A percentile compares a stretch with the other conserved stretches of the same genome.
Evolutionary conservation across 495 filamentous ascomycete genomes (phyloP).

Genomic region (Tuber aestivum): DNA sequence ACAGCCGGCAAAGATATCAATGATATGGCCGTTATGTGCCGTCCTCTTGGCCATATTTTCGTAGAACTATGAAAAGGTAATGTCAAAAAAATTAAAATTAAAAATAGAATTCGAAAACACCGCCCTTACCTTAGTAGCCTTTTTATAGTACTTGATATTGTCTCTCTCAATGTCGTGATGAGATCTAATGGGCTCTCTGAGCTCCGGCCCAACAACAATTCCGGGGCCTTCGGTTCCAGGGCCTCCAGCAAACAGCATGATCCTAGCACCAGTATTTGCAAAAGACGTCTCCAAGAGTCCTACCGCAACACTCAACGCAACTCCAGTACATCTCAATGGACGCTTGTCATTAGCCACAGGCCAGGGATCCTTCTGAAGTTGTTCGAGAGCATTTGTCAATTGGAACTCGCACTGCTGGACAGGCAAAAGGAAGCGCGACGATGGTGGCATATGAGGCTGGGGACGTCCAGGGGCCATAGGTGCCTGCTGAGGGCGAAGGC

Average conservation of each 20-base stretch:
- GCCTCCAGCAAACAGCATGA: conserved; percentile 96
- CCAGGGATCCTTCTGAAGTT: conserved; percentile 97
- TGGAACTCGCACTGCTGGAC: conserved; percentile 97
- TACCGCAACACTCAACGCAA: conserved; percentile 90
- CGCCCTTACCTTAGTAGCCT: conserved; percentile 77
- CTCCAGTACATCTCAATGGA: conserved; percentile 87
- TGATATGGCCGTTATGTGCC: conserved; percentile 92
- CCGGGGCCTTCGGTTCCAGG: conserved; percentile 94
- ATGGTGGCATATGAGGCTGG: conserved; percentile 64
- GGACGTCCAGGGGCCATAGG: conserved; percentile 61
- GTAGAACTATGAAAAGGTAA: conserved; percentile 64
- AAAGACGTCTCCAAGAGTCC: conserved; percentile 90
- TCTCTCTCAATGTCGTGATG: conserved; percentile 99
- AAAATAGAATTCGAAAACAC: background rate
- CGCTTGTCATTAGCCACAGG: conserved; percentile 92
- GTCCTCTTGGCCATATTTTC: conserved; percentile 93
- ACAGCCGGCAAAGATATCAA: conserved; percentile 97
- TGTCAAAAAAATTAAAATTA: background rate
- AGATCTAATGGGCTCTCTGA: conserved; percentile 94
- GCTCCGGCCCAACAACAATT: conserved; percentile 93
- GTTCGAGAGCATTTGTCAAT: conserved; percentile 92
- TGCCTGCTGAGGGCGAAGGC: conserved; percentile 70
- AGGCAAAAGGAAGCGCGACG: conserved; percentile 85
- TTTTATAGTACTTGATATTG: conserved; percentile 99
- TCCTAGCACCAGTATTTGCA: conserved; percentile 86